These are phyloP conservation scores for Kandelia obovata DNA, from an alignment of 345 rosid species.

Conservation along the genomic window DNA sequence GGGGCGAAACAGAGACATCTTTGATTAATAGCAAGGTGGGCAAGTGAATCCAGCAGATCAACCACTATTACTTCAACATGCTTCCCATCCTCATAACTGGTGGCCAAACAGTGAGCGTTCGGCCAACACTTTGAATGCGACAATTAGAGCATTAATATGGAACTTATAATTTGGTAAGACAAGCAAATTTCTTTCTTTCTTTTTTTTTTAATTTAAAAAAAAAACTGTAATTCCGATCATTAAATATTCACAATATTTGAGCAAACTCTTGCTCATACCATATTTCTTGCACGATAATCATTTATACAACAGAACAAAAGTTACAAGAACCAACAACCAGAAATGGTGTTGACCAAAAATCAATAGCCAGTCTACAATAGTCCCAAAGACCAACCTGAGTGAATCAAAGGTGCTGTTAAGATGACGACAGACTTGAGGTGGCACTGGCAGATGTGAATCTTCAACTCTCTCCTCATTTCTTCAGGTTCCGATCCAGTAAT, in stretches of 20 bases:
- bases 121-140: not conserved
- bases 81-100: not conserved
- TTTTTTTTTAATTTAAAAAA: no score
- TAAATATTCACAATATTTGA: not conserved
- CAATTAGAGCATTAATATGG: not conserved
- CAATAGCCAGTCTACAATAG: slow-evolving; percentile 21
- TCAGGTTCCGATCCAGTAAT: slow-evolving; percentile 10
- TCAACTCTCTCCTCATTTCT: slow-evolving; percentile 15
- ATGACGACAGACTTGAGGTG: not conserved
- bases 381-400: slow-evolving; percentile 8
- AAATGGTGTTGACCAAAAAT: slow-evolving; percentile 19
- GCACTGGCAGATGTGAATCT: slow-evolving; percentile 12
- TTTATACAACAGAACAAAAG: slow-evolving; percentile 21
- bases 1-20: no score
- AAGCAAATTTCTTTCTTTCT: no score
- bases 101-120: no score
- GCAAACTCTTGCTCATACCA: not conserved
- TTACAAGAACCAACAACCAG: slow-evolving; percentile 9
- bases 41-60: not conserved
- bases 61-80: not conserved
- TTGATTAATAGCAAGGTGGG: no score
- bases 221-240: not conserved
- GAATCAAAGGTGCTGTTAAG: slow-evolving; percentile 6
- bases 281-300: slow-evolving; percentile 13
- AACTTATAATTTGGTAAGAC: not conserved